These are phyloP conservation scores for Pestalotiopsis sp. DNA, from an alignment of 2,329 filamentous ascomycete species.

Conservation along the genomic window DNA sequence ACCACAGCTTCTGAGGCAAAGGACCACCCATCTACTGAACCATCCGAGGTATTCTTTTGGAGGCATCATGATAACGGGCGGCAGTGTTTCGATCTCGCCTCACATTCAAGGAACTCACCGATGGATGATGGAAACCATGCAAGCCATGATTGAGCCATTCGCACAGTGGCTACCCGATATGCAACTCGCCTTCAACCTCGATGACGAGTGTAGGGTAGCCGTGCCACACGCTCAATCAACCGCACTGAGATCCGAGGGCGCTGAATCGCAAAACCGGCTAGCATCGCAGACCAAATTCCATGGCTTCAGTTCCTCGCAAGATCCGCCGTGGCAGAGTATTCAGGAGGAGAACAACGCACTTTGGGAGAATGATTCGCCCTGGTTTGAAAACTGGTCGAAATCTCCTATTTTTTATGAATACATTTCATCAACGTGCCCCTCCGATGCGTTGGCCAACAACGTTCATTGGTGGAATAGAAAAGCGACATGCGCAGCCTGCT, in stretches of 20 bases:
- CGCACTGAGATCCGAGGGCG: slow-evolving; percentile 31
- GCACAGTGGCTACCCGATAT: slow-evolving; percentile 50
- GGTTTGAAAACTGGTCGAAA: slow-evolving; percentile 28
- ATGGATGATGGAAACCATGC: slow-evolving; percentile 40
- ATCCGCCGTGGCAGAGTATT: slow-evolving; percentile 25
- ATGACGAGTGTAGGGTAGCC: slow-evolving; percentile 52
- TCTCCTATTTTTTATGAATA: slow-evolving; percentile 37
- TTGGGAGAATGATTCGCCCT: slow-evolving; percentile 25
- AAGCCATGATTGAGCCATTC: slow-evolving; percentile 42
- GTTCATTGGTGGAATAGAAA: slow-evolving; percentile 42
- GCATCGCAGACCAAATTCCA: slow-evolving; percentile 22
- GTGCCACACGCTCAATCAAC: slow-evolving; percentile 45
- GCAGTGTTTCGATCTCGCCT: slow-evolving; percentile 31
- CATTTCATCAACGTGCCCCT: slow-evolving; percentile 45
- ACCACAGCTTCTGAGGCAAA: slow-evolving; percentile 61
- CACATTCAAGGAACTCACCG: slow-evolving; percentile 34
- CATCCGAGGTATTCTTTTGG: slow-evolving; percentile 32
- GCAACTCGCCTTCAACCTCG: slow-evolving; percentile 54
- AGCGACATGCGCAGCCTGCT: slow-evolving; percentile 34
- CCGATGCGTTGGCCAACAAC: slow-evolving; percentile 44
- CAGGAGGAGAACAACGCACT: slow-evolving; percentile 24
- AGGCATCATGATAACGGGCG: slow-evolving; percentile 35
- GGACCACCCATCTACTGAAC: slow-evolving; percentile 38
- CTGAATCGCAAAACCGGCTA: slow-evolving; percentile 25
- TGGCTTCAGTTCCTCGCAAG: slow-evolving; percentile 23